These are phyloP conservation scores for Oropetium thomaeum DNA, from an alignment of 176 grass and related monocot genomes.

Conservation along the genomic window DNA sequence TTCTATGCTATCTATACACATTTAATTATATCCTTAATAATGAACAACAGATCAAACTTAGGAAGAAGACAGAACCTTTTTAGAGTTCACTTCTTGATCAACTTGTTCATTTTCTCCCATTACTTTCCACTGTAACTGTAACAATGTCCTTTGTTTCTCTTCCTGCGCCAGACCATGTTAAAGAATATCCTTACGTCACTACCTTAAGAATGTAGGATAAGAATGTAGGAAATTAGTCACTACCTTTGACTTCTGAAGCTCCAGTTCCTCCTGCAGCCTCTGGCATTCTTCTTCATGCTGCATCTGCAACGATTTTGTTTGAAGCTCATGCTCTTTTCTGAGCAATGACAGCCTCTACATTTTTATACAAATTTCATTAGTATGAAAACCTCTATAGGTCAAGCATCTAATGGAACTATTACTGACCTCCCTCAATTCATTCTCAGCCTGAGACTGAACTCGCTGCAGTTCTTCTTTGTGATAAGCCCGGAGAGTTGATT, in stretches of 20 bases:
- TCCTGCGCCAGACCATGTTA: constrained; percentile 57
- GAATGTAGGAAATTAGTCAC: constrained; percentile 14
- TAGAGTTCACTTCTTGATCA: constrained; percentile 95
- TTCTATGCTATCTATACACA: constrained; percentile 1
- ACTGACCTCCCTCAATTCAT: constrained; percentile 89
- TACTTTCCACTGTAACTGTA: constrained; percentile 97
- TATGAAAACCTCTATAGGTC: constrained; percentile 6
- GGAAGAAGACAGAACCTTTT: constrained; percentile 53
- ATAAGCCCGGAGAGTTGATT: constrained; percentile 56
- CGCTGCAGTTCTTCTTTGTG: constrained; percentile 74
- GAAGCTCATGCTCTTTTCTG: constrained; percentile 81
- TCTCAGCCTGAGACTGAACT: constrained; percentile 71
- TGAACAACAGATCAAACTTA: neutral
- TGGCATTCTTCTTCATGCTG: constrained; percentile 76
- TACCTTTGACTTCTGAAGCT: constrained; percentile 96
- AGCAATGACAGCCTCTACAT: constrained; percentile 64
- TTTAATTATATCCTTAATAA: neutral
- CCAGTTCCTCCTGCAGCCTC: constrained; percentile 84
- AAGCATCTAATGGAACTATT: constrained; percentile 24
- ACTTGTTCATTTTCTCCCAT: constrained; percentile 87
- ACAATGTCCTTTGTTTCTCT: constrained; percentile 88
- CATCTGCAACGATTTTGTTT: constrained; percentile 70
- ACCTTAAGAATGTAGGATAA: constrained; percentile 30
- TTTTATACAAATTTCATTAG: constrained; percentile 26
- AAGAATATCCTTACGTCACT: constrained; percentile 22